Evolutionary conservation across 1,139 yeast species (phyloP).

Genomic region (Hyphopichia burtonii): DNA sequence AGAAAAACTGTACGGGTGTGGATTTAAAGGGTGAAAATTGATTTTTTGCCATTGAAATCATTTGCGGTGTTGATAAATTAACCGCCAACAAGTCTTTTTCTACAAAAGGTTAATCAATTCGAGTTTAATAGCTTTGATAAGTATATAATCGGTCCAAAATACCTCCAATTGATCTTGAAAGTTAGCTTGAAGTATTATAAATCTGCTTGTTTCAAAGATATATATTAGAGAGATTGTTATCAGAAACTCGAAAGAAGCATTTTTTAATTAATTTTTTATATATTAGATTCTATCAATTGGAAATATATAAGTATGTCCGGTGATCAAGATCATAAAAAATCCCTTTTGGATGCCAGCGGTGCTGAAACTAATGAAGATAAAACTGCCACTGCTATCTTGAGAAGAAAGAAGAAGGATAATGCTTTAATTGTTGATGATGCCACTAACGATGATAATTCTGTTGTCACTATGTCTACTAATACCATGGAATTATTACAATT

Average conservation of each 20-base stretch:
- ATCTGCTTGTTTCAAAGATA: background rate
- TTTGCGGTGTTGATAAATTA: background rate
- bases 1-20: too few relatives aligned
- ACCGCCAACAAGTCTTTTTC: background rate
- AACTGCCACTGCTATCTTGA: conserved; percentile 95
- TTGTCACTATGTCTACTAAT: conserved; percentile 88
- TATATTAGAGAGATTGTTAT: too few relatives aligned
- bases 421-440: conserved; percentile 96
- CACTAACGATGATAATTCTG: conserved; percentile 93
- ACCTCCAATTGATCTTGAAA: background rate
- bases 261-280: too few relatives aligned
- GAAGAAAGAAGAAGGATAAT: conserved; percentile 97
- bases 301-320: conserved; percentile 23
- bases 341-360: conserved; percentile 47
- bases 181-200: background rate
- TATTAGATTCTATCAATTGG: background rate
- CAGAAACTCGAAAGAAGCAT: too few relatives aligned
- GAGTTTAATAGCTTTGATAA: background rate
- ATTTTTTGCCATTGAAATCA: conserved; percentile 2
- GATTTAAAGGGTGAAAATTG: background rate
- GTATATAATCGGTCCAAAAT: too few relatives aligned
- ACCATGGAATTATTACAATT: conserved; percentile 94
- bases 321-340: conserved; percentile 29
- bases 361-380: conserved; percentile 62
- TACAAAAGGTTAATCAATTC: background rate